These are phyloP conservation scores for Coprinopsis strossmayeri DNA, from an alignment of 768 basidiomycete species.

Conservation along the genomic window DNA sequence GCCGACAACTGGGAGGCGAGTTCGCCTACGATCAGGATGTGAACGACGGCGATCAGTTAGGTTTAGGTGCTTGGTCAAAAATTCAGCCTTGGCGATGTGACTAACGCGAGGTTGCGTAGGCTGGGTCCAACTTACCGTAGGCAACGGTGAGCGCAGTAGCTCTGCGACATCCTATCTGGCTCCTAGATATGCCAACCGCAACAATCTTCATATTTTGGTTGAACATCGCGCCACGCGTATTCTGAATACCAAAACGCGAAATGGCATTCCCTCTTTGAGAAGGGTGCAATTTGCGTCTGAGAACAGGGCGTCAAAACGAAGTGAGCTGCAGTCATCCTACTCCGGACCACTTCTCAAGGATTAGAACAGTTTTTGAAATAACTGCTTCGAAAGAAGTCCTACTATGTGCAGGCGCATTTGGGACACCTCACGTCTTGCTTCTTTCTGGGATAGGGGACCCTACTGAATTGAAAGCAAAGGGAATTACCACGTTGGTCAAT, in stretches of 20 bases:
- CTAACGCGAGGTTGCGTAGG: neutral
- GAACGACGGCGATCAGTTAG: neutral
- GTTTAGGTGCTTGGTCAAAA: neutral
- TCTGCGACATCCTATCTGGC: conserved; percentile 19
- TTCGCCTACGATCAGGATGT: conserved; percentile 28
- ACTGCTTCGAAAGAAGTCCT: conserved; percentile 44
- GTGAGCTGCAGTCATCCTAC: neutral
- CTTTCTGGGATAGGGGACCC: conserved; percentile 19
- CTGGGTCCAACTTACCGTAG: conserved; percentile 10
- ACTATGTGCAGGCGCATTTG: conserved; percentile 21
- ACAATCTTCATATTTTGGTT: conserved; percentile 18
- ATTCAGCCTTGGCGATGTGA: neutral
- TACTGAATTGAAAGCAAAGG: conserved; percentile 11
- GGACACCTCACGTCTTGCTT: conserved; percentile 17
- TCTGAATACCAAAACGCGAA: neutral
- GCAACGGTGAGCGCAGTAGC: conserved; percentile 14
- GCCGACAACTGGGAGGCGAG: conserved; percentile 25
- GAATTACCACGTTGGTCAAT: conserved; percentile 13
- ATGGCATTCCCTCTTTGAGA: neutral
- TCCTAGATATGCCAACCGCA: conserved; percentile 12
- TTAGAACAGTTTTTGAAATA: conserved; percentile 15
- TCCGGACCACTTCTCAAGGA: neutral
- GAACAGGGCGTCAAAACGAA: neutral
- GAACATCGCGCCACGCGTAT: conserved; percentile 2
- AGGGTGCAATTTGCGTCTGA: conserved; percentile 2